Evolutionary conservation across 2,329 filamentous ascomycete genomes (phyloP).

Genomic region (Paraphoma chrysanthemicola): DNA sequence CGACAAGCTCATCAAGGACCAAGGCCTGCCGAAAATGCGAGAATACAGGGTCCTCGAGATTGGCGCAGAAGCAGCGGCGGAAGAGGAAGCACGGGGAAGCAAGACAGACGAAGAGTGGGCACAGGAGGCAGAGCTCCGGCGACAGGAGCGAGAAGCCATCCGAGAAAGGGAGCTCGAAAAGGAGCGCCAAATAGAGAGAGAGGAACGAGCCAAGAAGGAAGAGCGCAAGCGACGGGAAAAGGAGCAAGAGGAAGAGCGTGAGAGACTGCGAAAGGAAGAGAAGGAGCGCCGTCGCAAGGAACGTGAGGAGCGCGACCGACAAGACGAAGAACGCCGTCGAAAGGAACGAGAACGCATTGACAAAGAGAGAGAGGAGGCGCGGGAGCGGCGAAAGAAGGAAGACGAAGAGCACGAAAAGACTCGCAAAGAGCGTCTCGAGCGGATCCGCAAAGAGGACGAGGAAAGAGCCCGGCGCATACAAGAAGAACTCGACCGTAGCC

Average conservation of each 20-base stretch:
- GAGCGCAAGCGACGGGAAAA: conserved; percentile 59
- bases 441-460: conserved; percentile 41
- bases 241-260: conserved; percentile 52
- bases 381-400: conserved; percentile 53
- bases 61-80: conserved; percentile 71
- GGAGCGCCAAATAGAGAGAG: conserved; percentile 62
- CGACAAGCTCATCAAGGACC: conserved; percentile 63
- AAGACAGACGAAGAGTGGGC: conserved; percentile 79
- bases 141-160: conserved; percentile 66
- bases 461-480: conserved; percentile 45
- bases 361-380: conserved; percentile 60
- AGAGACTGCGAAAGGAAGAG: conserved; percentile 55
- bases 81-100: conserved; percentile 69
- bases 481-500: conserved; percentile 61
- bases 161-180: conserved; percentile 68
- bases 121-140: conserved; percentile 67
- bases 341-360: conserved; percentile 38
- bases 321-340: conserved; percentile 41
- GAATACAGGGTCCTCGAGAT: conserved; percentile 72
- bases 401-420: conserved; percentile 50
- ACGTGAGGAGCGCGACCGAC: conserved; percentile 37
- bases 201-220: conserved; percentile 64
- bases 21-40: conserved; percentile 74
- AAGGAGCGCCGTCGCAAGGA: conserved; percentile 51
- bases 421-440: conserved; percentile 53